A percentile compares a stretch with the other conserved stretches of the same genome.
Evolutionary conservation across 768 basidiomycete genomes (phyloP).

Genomic region (Scleroderma bovista): DNA sequence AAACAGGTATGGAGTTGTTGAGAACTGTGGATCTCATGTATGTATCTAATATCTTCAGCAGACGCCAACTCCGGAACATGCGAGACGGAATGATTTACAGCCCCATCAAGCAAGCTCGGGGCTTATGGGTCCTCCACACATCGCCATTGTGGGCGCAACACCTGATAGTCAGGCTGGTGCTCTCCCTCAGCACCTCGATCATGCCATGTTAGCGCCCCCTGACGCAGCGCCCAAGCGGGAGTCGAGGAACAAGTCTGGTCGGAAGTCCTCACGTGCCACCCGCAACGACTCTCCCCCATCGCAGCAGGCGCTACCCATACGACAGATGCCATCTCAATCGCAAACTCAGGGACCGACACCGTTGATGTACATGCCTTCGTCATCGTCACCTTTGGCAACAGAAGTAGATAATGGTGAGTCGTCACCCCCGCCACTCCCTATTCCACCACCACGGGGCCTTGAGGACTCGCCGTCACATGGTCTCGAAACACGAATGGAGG

Average conservation of each 20-base stretch:
- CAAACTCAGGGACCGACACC: slow-evolving; percentile 7
- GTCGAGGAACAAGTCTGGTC: slow-evolving; percentile 20
- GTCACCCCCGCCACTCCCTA: slow-evolving; percentile 25
- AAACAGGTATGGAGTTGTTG: slow-evolving; percentile 21
- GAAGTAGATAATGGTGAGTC: slow-evolving; percentile 14
- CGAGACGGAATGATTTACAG: slow-evolving; percentile 6
- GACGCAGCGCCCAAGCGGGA: slow-evolving; percentile 21
- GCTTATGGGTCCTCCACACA: slow-evolving; percentile 21
- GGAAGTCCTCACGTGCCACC: slow-evolving; percentile 10
- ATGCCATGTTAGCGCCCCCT: slow-evolving; percentile 20
- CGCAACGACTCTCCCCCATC: slow-evolving; percentile 6
- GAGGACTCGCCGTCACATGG: slow-evolving; percentile 14
- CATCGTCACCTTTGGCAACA: slow-evolving; percentile 14
- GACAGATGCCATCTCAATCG: background rate
- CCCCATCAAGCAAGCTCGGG: slow-evolving; percentile 2
- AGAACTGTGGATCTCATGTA: background rate
- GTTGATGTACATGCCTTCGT: slow-evolving; percentile 21
- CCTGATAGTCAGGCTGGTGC: slow-evolving; percentile 15
- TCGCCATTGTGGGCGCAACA: slow-evolving; percentile 27
- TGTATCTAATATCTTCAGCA: slow-evolving; percentile 11
- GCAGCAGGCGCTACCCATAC: slow-evolving; percentile 13
- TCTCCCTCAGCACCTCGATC: slow-evolving; percentile 21
- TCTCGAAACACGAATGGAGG: slow-evolving; percentile 20
- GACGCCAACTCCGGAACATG: slow-evolving; percentile 19
- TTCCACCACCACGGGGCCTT: slow-evolving; percentile 22